These are phyloP conservation scores for Paecilomyces niveus DNA, from an alignment of 2,329 filamentous ascomycete genomes.

Conservation along the genomic window DNA sequence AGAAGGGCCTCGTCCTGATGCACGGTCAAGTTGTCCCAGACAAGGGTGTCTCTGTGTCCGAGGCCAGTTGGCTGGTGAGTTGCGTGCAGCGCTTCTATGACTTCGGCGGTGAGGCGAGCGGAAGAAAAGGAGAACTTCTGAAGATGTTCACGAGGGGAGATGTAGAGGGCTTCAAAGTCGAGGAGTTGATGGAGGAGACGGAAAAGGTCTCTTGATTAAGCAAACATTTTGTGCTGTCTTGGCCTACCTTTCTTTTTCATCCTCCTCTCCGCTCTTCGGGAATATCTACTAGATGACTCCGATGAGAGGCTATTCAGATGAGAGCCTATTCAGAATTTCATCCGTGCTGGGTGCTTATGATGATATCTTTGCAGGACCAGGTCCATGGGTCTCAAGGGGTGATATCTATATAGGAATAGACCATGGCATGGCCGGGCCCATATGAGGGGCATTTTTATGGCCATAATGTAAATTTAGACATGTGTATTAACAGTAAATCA, in stretches of 20 bases:
- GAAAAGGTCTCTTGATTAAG: slow-evolving; percentile 56
- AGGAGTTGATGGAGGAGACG: slow-evolving; percentile 79
- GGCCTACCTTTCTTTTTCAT: not conserved
- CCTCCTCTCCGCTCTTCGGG: not conserved
- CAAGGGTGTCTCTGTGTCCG: slow-evolving; percentile 66
- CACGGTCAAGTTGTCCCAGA: slow-evolving; percentile 73
- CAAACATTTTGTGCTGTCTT: not conserved
- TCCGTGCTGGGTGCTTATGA: not conserved
- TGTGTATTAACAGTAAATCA: not conserved
- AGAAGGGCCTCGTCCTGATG: slow-evolving; percentile 76
- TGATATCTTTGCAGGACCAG: no score
- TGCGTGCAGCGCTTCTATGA: slow-evolving; percentile 90
- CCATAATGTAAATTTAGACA: not conserved
- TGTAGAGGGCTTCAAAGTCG: slow-evolving; percentile 64
- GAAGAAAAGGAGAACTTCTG: slow-evolving; percentile 62
- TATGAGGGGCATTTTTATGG: not conserved
- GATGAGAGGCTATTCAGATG: not conserved
- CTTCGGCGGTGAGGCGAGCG: slow-evolving; percentile 49
- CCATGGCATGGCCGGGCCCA: no score
- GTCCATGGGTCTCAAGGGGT: no score
- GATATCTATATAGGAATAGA: no score
- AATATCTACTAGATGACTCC: not conserved
- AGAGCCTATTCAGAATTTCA: not conserved
- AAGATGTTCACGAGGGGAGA: slow-evolving; percentile 79
- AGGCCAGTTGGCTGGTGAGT: slow-evolving; percentile 86